A percentile compares a stretch with the other conserved stretches of the same genome.
These are phyloP conservation scores for Candida stauntonica DNA, from an alignment of 805 yeast genomes.

Conservation along the genomic window DNA sequence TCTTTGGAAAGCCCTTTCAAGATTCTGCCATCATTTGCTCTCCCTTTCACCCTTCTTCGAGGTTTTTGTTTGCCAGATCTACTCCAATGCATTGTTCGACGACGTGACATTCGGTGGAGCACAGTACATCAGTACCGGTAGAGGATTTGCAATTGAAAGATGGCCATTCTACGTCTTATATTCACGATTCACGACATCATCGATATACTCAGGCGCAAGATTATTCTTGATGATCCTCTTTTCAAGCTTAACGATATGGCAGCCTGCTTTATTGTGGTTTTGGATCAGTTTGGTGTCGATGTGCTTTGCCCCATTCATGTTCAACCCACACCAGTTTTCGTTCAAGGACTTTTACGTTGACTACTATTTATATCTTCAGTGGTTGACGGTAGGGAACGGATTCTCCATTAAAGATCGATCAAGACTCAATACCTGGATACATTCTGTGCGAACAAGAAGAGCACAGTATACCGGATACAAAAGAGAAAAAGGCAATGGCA, in stretches of 20 bases:
- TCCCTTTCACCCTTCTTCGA: slow-evolving; percentile 91
- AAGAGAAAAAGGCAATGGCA: slow-evolving; percentile 56
- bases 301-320: slow-evolving; percentile 66
- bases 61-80: slow-evolving; percentile 92
- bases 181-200: slow-evolving; percentile 68
- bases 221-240: slow-evolving; percentile 66
- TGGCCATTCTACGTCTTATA: slow-evolving; percentile 66
- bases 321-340: slow-evolving; percentile 74
- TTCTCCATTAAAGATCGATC: slow-evolving; percentile 42
- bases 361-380: slow-evolving; percentile 56
- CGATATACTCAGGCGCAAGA: slow-evolving; percentile 75
- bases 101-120: slow-evolving; percentile 92
- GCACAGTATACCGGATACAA: slow-evolving; percentile 92
- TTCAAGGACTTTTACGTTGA: slow-evolving; percentile 68
- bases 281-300: slow-evolving; percentile 68
- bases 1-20: slow-evolving; percentile 59
- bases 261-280: slow-evolving; percentile 66
- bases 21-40: slow-evolving; percentile 70
- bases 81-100: slow-evolving; percentile 69
- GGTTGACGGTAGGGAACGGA: slow-evolving; percentile 82
- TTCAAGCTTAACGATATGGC: slow-evolving; percentile 80
- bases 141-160: slow-evolving; percentile 90
- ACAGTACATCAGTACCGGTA: slow-evolving; percentile 83
- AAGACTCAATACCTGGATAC: slow-evolving; percentile 64
- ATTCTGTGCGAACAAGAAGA: slow-evolving; percentile 68